These are phyloP conservation scores for Ceratobasidium sp. DNA, from an alignment of 1,284 basidiomycete genomes.

Conservation along the genomic window DNA sequence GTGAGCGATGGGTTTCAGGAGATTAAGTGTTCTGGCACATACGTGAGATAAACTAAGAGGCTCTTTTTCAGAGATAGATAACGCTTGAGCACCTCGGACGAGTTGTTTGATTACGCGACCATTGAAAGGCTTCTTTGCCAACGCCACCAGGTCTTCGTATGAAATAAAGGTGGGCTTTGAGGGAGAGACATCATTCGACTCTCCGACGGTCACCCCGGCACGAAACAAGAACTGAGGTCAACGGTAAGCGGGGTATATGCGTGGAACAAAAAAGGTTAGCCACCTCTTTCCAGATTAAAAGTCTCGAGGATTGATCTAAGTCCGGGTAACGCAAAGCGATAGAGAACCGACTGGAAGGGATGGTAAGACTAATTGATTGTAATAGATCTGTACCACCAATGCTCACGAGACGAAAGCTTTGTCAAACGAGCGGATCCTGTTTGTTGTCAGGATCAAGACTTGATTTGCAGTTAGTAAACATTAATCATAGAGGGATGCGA, in stretches of 20 bases:
- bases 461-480: background rate
- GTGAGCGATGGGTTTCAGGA: background rate
- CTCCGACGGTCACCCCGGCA: constrained; percentile 58
- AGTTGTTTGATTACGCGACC: constrained; percentile 77
- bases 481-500: background rate
- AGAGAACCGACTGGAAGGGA: constrained; percentile 73
- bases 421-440: constrained; percentile 73
- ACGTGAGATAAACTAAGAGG: constrained; percentile 32
- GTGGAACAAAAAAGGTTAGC: background rate
- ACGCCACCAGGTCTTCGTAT: constrained; percentile 59
- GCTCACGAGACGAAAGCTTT: constrained; percentile 67
- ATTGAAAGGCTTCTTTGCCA: constrained; percentile 67
- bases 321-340: constrained; percentile 72
- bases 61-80: constrained; percentile 66
- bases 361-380: background rate
- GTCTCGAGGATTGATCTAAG: constrained; percentile 64
- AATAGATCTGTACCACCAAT: background rate
- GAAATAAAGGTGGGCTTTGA: constrained; percentile 54
- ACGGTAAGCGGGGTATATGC: constrained; percentile 13
- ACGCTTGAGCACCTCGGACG: constrained; percentile 69
- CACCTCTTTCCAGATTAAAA: constrained; percentile 66
- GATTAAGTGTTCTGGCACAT: background rate
- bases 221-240: constrained; percentile 62
- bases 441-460: constrained; percentile 75
- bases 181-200: background rate